These are phyloP conservation scores for Colletotrichum sp. DNA, from an alignment of 2,329 filamentous ascomycete genomes.

Conservation along the genomic window DNA sequence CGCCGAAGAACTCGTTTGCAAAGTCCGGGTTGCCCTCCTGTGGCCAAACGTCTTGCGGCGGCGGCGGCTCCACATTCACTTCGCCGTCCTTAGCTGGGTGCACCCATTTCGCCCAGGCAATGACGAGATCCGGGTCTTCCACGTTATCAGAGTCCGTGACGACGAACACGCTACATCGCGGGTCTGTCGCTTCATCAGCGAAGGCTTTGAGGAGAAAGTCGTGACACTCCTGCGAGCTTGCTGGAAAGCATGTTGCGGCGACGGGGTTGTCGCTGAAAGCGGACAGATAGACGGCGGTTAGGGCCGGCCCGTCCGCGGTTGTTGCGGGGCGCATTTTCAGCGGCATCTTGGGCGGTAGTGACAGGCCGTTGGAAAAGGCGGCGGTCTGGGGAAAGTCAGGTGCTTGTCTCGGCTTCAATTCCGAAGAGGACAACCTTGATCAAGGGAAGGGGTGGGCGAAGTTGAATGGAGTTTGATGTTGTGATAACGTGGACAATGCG, in stretches of 20 bases:
- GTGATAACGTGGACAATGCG: neutral
- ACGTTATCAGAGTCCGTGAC: slow-evolving; percentile 36
- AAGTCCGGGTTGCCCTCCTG: slow-evolving; percentile 38
- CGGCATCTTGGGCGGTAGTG: slow-evolving; percentile 22
- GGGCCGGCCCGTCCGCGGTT: slow-evolving; percentile 40
- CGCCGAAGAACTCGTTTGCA: slow-evolving; percentile 45
- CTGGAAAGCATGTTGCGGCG: slow-evolving; percentile 41
- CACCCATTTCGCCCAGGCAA: slow-evolving; percentile 56
- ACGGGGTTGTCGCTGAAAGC: slow-evolving; percentile 47
- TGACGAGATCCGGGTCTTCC: slow-evolving; percentile 26
- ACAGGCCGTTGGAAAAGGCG: accelerated
- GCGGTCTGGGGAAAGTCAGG: neutral
- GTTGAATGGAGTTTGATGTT: neutral
- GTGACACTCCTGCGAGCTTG: slow-evolving; percentile 24
- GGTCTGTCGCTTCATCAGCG: slow-evolving; percentile 43
- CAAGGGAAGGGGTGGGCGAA: neutral
- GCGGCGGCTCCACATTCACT: slow-evolving; percentile 27
- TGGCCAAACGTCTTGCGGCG: slow-evolving; percentile 38
- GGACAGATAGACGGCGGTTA: slow-evolving; percentile 49
- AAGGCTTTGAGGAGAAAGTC: slow-evolving; percentile 40
- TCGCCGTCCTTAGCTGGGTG: slow-evolving; percentile 29
- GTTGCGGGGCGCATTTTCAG: slow-evolving; percentile 42
- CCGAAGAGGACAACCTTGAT: neutral
- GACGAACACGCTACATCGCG: slow-evolving; percentile 42
- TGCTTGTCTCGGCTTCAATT: neutral